Evolutionary conservation across 2,329 filamentous ascomycete genomes (phyloP), one percentile per base, ranked within the genome.

Genomic region (Aspergillus sp.): DNA sequence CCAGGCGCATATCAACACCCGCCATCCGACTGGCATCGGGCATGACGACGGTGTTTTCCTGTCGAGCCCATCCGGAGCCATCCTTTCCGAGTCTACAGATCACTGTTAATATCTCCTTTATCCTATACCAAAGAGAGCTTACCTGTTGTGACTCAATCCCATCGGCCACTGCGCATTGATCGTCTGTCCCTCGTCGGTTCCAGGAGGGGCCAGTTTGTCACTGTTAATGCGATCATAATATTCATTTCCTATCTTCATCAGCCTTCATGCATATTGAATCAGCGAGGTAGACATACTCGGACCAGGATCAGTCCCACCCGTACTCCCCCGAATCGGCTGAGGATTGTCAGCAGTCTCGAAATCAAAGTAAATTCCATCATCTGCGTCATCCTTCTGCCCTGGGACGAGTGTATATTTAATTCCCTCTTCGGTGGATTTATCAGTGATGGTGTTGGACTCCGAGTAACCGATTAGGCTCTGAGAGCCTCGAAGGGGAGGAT

Each of bases 1-100:
- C 72, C 1, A 82, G 68, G 33, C 76, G 71, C 78, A 81, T 81
- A 49, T 81, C 73, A 1, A 81, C 78, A 35, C 77, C 78, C 0
- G 78, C 77, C 74, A 81, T 79, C 10, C 60, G 64, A 4, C 62
- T 74, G 6, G 75, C 61, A 46, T 44, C 56, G 1, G 79, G 78
- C 45, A 82, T 67, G 7, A 77, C 73, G 1, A 60, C 61, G 0
- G 55, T 62, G 52, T 80, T 80, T 57, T 80, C 74, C 57, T 80
- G 71, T 2, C 76, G 64, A 33, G 76, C 71, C 77, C 72, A 82
- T 11, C 78, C 79, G 0, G 76, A 62, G 34, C 64, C 50, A 11
- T 71, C 60, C 27, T 61, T 60, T 6, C 75, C 75, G n/a, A 70
- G 58, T 26, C 62, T 66, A 33, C 7, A 2, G 4, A 42, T 44